phyloP scores from a whole-genome alignment of 2,329 filamentous ascomycete species.

The Hypoxylon sp. region DNA sequence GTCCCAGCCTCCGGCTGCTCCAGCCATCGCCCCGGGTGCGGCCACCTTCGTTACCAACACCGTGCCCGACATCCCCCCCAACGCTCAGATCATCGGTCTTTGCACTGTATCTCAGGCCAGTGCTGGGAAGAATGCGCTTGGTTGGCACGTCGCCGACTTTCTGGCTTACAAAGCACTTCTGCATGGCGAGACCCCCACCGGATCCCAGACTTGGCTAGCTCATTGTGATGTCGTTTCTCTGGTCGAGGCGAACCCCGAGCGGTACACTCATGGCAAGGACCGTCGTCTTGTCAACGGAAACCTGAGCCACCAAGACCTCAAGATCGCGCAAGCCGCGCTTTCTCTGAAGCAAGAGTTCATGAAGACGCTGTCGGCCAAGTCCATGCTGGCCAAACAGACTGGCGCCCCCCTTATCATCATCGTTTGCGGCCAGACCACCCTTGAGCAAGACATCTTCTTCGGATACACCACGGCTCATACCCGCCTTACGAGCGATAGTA shows the following conservation, averaged over 20 bases:
- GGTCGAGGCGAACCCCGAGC: slow-evolving; percentile 30
- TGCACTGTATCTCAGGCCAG: slow-evolving; percentile 40
- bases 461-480: slow-evolving; percentile 13
- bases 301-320: slow-evolving; percentile 15
- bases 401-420: slow-evolving; percentile 38
- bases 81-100: slow-evolving; percentile 37
- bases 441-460: slow-evolving; percentile 44
- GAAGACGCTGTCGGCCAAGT: slow-evolving; percentile 25
- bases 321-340: slow-evolving; percentile 32
- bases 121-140: slow-evolving; percentile 38
- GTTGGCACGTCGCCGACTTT: slow-evolving; percentile 44
- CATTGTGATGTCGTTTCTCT: slow-evolving; percentile 35
- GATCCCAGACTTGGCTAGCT: slow-evolving; percentile 41
- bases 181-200: slow-evolving; percentile 23
- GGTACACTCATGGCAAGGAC: slow-evolving; percentile 38
- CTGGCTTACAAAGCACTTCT: slow-evolving; percentile 43
- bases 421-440: slow-evolving; percentile 41
- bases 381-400: slow-evolving; percentile 11
- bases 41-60: slow-evolving; percentile 36
- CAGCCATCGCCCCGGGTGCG: slow-evolving; percentile 24
- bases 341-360: slow-evolving; percentile 36
- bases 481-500: slow-evolving; percentile 28
- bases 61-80: slow-evolving; percentile 32
- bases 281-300: slow-evolving; percentile 34
- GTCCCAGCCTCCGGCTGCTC: slow-evolving; percentile 6